Evolutionary conservation across 352 stramenopile genomes (phyloP).

Genomic region (Phytophthora pinifolia): DNA sequence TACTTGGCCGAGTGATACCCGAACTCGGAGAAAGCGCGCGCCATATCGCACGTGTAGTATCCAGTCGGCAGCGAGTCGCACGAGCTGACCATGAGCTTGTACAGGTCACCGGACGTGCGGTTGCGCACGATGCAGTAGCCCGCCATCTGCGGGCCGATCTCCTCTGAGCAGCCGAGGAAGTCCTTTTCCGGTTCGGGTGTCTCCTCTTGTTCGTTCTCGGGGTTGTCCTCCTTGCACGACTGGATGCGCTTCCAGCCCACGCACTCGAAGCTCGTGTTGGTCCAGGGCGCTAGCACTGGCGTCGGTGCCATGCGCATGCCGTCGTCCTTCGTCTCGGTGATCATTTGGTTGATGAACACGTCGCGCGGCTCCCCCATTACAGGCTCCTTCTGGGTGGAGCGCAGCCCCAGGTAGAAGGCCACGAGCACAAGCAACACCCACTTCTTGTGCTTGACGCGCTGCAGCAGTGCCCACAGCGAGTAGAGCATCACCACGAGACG

Average conservation of each 20-base stretch:
- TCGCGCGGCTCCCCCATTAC: constrained; percentile 61
- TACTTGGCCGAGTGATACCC: constrained; percentile 69
- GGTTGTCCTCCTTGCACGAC: constrained; percentile 56
- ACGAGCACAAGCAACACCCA: constrained; percentile 57
- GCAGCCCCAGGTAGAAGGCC: constrained; percentile 56
- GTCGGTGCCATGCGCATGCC: constrained; percentile 61
- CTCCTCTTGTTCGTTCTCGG: constrained; percentile 37
- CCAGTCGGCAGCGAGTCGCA: constrained; percentile 73
- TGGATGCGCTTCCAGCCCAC: constrained; percentile 85
- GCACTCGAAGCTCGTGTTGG: constrained; percentile 80
- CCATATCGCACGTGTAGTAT: constrained; percentile 81
- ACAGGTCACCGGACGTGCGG: constrained; percentile 74
- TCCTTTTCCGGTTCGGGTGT: constrained; percentile 65
- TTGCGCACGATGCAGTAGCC: constrained; percentile 87
- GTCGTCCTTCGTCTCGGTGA: constrained; percentile 62
- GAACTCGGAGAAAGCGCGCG: constrained; percentile 83
- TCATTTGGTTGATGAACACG: constrained; percentile 78
- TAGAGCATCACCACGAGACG: constrained; percentile 68
- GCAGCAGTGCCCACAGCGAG: constrained; percentile 56
- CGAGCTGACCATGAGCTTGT: constrained; percentile 80
- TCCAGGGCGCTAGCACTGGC: constrained; percentile 61
- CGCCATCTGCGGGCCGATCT: constrained; percentile 71
- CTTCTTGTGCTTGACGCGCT: constrained; percentile 70
- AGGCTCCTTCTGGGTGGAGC: constrained; percentile 52
- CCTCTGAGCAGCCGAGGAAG: constrained; percentile 68